A percentile compares a stretch with the other conserved stretches of the same genome.
phyloP scores from a whole-genome alignment of 2,329 filamentous ascomycete species.

The Penicillium griseofulvum region DNA sequence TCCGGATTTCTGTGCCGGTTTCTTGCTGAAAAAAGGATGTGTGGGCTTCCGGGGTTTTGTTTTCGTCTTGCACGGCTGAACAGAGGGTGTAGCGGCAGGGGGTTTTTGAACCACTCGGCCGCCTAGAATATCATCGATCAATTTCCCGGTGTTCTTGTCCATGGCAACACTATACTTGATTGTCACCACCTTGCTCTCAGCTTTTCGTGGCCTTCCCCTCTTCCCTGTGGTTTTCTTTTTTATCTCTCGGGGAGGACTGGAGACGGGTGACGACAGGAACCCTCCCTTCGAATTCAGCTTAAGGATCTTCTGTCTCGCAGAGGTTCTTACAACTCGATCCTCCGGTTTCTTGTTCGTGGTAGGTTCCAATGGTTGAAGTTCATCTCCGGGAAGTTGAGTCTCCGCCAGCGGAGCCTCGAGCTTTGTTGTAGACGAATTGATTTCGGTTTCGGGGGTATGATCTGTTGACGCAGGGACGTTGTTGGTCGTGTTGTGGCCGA shows the following conservation, averaged over 20 bases:
- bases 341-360: background rate
- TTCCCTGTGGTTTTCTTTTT: slow-evolving; percentile 24
- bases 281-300: slow-evolving; percentile 46
- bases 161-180: slow-evolving; percentile 60
- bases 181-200: slow-evolving; percentile 45
- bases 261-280: slow-evolving; percentile 39
- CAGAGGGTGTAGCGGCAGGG: slow-evolving; percentile 18
- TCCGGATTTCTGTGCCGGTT: slow-evolving; percentile 36
- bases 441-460: background rate
- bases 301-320: slow-evolving; percentile 51
- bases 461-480: background rate
- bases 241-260: slow-evolving; percentile 16
- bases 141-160: slow-evolving; percentile 52
- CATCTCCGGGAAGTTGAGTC: background rate
- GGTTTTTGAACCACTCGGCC: slow-evolving; percentile 30
- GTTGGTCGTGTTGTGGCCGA: background rate
- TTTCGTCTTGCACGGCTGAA: slow-evolving; percentile 10
- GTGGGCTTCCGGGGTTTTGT: slow-evolving; percentile 47
- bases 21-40: slow-evolving; percentile 70
- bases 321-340: background rate
- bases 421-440: background rate
- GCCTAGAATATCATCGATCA: slow-evolving; percentile 63
- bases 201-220: slow-evolving; percentile 34
- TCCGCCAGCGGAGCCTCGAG: slow-evolving; percentile 3
- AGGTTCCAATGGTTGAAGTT: too few relatives aligned